Base-by-base conservation (phyloP, 768 basidiomycete genomes). In the Naganishia friedmannii region DNA sequence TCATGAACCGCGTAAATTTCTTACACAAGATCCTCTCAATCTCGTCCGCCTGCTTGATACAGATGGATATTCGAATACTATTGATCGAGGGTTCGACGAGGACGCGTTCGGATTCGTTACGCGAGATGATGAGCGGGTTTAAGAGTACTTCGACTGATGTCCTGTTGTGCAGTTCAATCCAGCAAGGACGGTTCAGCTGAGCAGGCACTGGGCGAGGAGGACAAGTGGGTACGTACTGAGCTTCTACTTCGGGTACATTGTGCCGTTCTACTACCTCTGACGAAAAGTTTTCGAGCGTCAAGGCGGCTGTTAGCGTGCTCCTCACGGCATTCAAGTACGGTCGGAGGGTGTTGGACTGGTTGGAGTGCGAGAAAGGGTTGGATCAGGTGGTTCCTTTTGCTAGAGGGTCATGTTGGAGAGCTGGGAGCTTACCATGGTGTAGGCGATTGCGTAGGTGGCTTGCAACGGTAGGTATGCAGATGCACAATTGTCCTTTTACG, bases 11-110 rank as follows among this genome's bases (percentile, higher is more conserved):
- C 26, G 93, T 96, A 82, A 99, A 98, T 74, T 98, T 93, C 84
- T 97, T 92, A 79, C 94, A 96, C 46, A 99, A 84, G 75, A 98
- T 96, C 63, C 90, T 87, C 79, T 99, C 96, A 72, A 97, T 95
- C 83, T 99, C 96, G 82, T 99, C 96, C 39, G 96, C 93, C 80
- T 99, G 96, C 82, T 99, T 99, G 80, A 99, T 97, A 84, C 89
- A 93, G 83, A 99, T 98, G 82, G 90, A 93, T 70, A 99, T 85
- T 51, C 96, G 89, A 80, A 98, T 91, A 1, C 93, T 95, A 83
- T 99, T 99, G 83, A 98, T 88, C 1, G 92, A 93, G 1, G 96
- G 90, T 82, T 99, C 96, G 83, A 99, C 92, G 75, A 99, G 84
- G 75, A 98, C 96, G 71, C 91, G 89, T 80, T 99, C 96, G 76